Evolutionary conservation across 2,329 filamentous ascomycete genomes (phyloP), one percentile per base, ranked within the genome.

Genomic region (Xylariaceae sp.): DNA sequence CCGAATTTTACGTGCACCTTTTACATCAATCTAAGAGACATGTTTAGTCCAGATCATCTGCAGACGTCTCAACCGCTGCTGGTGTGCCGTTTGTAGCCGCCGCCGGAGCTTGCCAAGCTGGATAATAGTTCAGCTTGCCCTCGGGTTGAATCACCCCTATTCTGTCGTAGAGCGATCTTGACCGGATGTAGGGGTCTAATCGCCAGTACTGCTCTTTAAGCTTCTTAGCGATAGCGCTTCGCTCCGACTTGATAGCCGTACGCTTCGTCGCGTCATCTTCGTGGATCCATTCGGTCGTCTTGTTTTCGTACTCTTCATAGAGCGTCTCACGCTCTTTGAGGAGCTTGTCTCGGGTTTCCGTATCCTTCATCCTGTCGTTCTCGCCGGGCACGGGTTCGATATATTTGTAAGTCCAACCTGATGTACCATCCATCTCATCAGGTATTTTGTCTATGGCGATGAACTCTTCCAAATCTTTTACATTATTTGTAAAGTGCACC

Each of bases 401-500:
- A 70, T 96, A 99, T 62, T 83, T 77, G 75, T 96, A 98, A 45
- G 84, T 79, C 87, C 90, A 98, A 62, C 92, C 81, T 65, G 97
- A 92, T 6, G 89, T 85, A 43, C 95, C 95, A 19, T 92, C 94
- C 3, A 97, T 82, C 61, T 96, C 93, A 68, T 88, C 90, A 57
- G 89, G 84, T 63, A 98, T 90, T 44, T 88, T 87, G 41, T 80
- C 79, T 34, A 79, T 79, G 9, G 86, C 82, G 54, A 99, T 89
- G 71, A 89, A 97, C 53, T 87, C 79, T 62, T 90, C 85, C 50
- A 99, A 79, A 50, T 97, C 94, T 52, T 89, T 83, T 53, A 87
- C 78, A 65, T 86, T 91, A 70, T 92, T 95, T 56, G 91, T 95
- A 74, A 98, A 98, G 73, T 97, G 87, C 17, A 99, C 89, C 75